Percentiles rank a stretch among this genome's conserved stretches.
Conservation (phyloP, 208 protist species). For the Trypanosoma theileri region DNA sequence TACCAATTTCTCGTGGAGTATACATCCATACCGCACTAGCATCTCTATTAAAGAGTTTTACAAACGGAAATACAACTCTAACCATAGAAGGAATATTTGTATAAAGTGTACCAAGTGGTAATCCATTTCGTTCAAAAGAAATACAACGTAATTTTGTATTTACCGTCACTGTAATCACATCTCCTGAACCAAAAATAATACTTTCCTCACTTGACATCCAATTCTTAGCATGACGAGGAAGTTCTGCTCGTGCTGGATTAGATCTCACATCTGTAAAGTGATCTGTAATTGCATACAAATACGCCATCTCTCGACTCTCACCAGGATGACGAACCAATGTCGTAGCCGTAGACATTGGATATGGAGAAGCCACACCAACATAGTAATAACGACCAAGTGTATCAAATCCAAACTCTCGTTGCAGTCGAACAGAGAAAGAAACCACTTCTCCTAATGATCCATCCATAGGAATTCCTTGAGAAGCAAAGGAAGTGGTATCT, state of each 20-base stretch:
- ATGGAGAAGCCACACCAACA: slow-evolving; percentile 57
- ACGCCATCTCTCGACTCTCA: slow-evolving; percentile 39
- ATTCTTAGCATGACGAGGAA: slow-evolving; percentile 51
- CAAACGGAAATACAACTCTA: slow-evolving; percentile 72
- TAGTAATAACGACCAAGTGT: slow-evolving; percentile 79
- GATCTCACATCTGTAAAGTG: slow-evolving; percentile 45
- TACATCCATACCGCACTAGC: slow-evolving; percentile 78
- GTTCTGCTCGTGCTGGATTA: slow-evolving; percentile 30
- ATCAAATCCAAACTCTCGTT: slow-evolving; percentile 57
- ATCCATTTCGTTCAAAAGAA: slow-evolving; percentile 76
- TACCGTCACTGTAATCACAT: slow-evolving; percentile 82
- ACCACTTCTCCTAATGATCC: slow-evolving; percentile 64
- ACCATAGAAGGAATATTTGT: slow-evolving; percentile 50
- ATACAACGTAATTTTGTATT: slow-evolving; percentile 57
- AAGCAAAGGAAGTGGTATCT: slow-evolving; percentile 43
- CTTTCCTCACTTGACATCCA: slow-evolving; percentile 66
- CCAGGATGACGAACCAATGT: slow-evolving; percentile 45
- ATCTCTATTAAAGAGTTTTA: slow-evolving; percentile 80
- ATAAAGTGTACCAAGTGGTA: slow-evolving; percentile 70
- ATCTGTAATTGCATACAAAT: slow-evolving; percentile 67
- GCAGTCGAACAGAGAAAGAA: slow-evolving; percentile 64
- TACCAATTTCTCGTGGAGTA: slow-evolving; percentile 47
- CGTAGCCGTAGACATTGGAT: slow-evolving; percentile 21
- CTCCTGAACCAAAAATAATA: slow-evolving; percentile 82
- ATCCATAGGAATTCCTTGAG: slow-evolving; percentile 59